phyloP scores from a whole-genome alignment of 1,284 basidiomycete genomes.

The Pyrrhoderma noxium region DNA sequence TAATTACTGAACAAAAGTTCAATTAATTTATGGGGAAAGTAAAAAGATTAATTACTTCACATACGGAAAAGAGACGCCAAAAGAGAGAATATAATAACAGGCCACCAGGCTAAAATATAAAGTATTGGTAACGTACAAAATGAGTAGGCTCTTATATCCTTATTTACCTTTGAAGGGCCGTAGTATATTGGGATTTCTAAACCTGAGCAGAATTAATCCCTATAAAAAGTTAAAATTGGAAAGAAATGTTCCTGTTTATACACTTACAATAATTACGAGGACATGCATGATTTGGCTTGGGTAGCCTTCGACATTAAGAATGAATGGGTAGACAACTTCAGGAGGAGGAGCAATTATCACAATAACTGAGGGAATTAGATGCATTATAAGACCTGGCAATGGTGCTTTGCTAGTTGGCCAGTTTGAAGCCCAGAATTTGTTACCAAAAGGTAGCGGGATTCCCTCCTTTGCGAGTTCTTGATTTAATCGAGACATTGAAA shows the following conservation, averaged over 20 bases:
- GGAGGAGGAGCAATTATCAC: constrained; percentile 43
- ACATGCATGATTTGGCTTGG: constrained; percentile 50
- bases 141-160: no score
- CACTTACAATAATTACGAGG: constrained; percentile 45
- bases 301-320: constrained; percentile 52
- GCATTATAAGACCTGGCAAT: constrained; percentile 37
- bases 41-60: constrained; percentile 18
- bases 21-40: neutral
- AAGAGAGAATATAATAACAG: constrained; percentile 49
- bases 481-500: constrained; percentile 6
- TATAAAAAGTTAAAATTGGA: no score
- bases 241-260: no score
- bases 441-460: constrained; percentile 38
- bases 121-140: no score
- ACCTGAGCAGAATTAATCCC: constrained; percentile 53
- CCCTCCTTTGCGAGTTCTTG: constrained; percentile 47
- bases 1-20: constrained; percentile 39
- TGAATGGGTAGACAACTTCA: constrained; percentile 42
- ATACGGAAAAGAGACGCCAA: constrained; percentile 45
- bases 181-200: constrained; percentile 36
- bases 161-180: constrained; percentile 48
- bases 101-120: constrained; percentile 57
- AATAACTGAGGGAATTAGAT: constrained; percentile 36
- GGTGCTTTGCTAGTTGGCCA: constrained; percentile 40
- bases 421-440: constrained; percentile 38